These are phyloP conservation scores for Clonostachys solani DNA, from an alignment of 2,329 filamentous ascomycete species.

Conservation along the genomic window DNA sequence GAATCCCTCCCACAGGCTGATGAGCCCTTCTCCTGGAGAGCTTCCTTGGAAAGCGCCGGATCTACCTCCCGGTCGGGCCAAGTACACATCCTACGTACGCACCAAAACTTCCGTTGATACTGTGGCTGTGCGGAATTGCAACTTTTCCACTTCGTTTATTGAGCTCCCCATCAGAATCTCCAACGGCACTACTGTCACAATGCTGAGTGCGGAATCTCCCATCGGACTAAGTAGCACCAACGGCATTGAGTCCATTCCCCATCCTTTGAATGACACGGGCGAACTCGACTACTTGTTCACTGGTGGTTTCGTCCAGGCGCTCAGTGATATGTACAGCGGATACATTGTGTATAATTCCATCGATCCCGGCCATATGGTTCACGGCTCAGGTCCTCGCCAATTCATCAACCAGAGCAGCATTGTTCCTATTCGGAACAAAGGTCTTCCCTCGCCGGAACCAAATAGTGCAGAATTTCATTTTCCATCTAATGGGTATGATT, in stretches of 20 bases:
- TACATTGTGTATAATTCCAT: neutral
- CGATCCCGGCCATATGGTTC: neutral
- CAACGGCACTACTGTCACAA: neutral
- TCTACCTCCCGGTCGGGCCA: neutral
- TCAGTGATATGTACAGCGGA: neutral
- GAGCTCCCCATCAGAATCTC: neutral
- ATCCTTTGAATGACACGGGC: neutral
- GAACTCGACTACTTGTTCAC: neutral
- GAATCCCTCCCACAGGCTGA: neutral
- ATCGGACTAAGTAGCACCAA: too few relatives aligned
- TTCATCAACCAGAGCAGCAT: neutral
- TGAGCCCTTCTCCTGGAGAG: neutral
- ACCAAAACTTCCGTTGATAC: neutral
- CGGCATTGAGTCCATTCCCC: neutral
- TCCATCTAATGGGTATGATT: neutral
- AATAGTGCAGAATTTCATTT: too few relatives aligned
- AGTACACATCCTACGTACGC: neutral
- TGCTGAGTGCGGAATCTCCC: neutral
- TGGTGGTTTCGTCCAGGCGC: neutral
- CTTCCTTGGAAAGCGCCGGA: neutral
- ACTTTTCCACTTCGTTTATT: neutral
- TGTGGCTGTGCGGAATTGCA: neutral
- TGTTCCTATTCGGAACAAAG: too few relatives aligned
- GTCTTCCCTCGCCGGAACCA: too few relatives aligned
- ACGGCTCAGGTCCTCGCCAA: neutral